phyloP scores from a whole-genome alignment of 2,329 filamentous ascomycete genomes.

The Aspergillus chevalieri region DNA sequence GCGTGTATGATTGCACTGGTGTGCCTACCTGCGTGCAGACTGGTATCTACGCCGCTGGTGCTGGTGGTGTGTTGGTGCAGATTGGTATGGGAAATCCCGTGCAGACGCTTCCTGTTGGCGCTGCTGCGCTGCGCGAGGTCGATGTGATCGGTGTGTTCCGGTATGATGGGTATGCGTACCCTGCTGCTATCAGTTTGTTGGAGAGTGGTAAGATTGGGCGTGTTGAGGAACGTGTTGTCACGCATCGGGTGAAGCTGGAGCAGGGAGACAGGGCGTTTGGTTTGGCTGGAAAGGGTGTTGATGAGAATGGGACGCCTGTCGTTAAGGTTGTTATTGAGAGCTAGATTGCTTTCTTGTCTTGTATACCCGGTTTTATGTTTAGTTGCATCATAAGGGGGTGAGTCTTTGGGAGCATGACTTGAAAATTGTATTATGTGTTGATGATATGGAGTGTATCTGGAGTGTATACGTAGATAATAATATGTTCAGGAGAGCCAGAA shows the following conservation, averaged over 20 bases:
- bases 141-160: constrained; percentile 54
- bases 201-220: constrained; percentile 45
- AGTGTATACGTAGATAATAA: neutral
- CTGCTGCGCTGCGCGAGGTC: constrained; percentile 51
- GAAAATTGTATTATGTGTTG: neutral
- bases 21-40: constrained; percentile 41
- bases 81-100: constrained; percentile 54
- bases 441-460: neutral
- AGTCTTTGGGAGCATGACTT: neutral
- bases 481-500: neutral
- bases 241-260: constrained; percentile 45
- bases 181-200: constrained; percentile 49
- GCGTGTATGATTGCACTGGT: constrained; percentile 44
- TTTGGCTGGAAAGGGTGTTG: constrained; percentile 45
- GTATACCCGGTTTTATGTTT: neutral
- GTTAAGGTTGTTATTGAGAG: constrained; percentile 48
- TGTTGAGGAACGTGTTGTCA: constrained; percentile 48
- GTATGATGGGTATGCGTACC: constrained; percentile 49
- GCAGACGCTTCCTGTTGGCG: constrained; percentile 49
- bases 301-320: constrained; percentile 47
- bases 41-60: constrained; percentile 39
- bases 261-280: constrained; percentile 48
- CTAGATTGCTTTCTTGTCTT: constrained; percentile 6
- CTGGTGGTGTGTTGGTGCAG: constrained; percentile 49
- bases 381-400: neutral